Evolutionary conservation across 768 basidiomycete genomes (phyloP).

Genomic region (Podaxis carcinomalis): DNA sequence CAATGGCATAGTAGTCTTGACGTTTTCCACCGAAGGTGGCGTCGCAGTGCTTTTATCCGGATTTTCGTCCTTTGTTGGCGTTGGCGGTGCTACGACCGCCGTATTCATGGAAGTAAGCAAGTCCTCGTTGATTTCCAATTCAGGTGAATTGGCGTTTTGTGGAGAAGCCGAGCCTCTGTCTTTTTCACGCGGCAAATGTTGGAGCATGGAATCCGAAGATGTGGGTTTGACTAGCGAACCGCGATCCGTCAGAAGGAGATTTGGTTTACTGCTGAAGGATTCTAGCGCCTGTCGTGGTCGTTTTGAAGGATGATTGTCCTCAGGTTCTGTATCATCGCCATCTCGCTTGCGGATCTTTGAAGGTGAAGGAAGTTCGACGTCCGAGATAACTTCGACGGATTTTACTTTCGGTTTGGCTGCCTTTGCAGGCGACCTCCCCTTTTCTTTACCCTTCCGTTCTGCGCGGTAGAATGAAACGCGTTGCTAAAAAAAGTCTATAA

Average conservation of each 20-base stretch:
- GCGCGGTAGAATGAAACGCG: neutral
- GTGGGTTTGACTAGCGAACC: neutral
- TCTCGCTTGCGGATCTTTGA: conserved; percentile 1
- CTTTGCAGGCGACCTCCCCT: neutral
- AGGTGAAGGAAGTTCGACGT: neutral
- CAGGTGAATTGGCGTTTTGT: conserved; percentile 6
- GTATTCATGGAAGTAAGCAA: neutral
- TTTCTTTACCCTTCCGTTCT: conserved; percentile 8
- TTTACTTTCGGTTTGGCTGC: neutral
- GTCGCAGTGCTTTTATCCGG: conserved; percentile 4
- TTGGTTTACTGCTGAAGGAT: conserved; percentile 6
- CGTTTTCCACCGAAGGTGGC: conserved; percentile 14
- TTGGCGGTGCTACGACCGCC: neutral
- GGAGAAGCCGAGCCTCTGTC: neutral
- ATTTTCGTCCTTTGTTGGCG: neutral
- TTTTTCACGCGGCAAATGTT: neutral
- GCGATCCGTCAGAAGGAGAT: conserved; percentile 2
- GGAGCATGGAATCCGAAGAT: neutral
- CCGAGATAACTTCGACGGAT: neutral
- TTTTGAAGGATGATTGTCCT: neutral
- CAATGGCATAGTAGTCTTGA: conserved; percentile 20
- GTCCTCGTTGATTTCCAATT: neutral
- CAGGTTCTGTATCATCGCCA: neutral
- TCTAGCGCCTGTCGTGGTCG: neutral
- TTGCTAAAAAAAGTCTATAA: neutral